phyloP scores from a whole-genome alignment of 345 rosid genomes.

The Rhizophora apiculata region DNA sequence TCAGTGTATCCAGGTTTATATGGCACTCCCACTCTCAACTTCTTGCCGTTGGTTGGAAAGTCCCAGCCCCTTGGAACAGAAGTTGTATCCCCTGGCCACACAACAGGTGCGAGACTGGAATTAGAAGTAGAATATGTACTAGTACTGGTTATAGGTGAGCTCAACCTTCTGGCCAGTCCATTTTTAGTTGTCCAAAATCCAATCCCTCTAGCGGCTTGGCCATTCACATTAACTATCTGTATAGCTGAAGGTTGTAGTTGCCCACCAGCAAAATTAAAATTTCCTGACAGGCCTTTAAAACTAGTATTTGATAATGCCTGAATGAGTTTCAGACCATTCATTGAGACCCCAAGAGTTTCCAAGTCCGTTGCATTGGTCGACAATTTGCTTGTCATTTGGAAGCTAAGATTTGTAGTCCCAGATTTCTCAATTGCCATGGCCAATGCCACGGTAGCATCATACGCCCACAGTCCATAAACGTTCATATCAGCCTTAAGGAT shows the following conservation, averaged over 20 bases:
- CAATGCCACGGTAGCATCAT: slow-evolving; percentile 41
- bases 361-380: slow-evolving; percentile 12
- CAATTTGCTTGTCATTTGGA: slow-evolving; percentile 7
- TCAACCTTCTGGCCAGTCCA: slow-evolving; percentile 9
- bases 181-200: slow-evolving; percentile 37
- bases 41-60: slow-evolving; percentile 33
- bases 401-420: slow-evolving; percentile 1
- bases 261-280: slow-evolving; percentile 31
- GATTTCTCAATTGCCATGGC: slow-evolving; percentile 38
- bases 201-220: slow-evolving; percentile 11
- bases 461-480: slow-evolving; percentile 34
- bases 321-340: slow-evolving; percentile 26
- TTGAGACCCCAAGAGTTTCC: slow-evolving; percentile 15
- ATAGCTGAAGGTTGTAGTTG: slow-evolving; percentile 27
- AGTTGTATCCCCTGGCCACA: slow-evolving; percentile 50
- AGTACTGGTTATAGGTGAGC: background rate
- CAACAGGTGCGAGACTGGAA: slow-evolving; percentile 10
- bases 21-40: slow-evolving; percentile 44
- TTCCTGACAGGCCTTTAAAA: slow-evolving; percentile 38
- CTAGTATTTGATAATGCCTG: slow-evolving; percentile 9
- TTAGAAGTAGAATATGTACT: too few species aligned
- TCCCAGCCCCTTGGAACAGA: slow-evolving; percentile 36
- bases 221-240: slow-evolving; percentile 39
- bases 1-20: slow-evolving; percentile 25
- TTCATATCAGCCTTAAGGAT: slow-evolving; percentile 8